Base-by-base conservation (phyloP, 1,284 basidiomycete genomes). In the Apiotrichum siamense region DNA sequence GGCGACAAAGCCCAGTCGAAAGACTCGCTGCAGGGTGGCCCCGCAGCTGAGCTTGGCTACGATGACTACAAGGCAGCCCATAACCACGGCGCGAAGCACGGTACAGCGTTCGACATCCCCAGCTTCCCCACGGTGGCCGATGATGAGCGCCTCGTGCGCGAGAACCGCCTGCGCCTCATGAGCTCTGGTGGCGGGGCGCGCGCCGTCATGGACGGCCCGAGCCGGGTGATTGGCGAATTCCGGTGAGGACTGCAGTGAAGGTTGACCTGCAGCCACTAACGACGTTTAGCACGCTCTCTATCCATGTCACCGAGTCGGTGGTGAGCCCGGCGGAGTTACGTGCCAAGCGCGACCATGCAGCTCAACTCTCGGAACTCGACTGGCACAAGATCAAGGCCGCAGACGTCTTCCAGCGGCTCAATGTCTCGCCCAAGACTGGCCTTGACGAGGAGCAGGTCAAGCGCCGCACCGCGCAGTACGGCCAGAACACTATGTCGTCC, bases 341-440 rank as follows among this genome's bases (percentile, higher is more conserved):
- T 7, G 46, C 49, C 7, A 61, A 60, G 38, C 55, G 59, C 27
- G 52, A 56, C 9, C 53, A 62, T 2, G 61, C 56, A 32, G 64
- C 62, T 43, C 65, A 70, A 44, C 46, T 70, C 10, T 64, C 62
- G 9, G 61, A 63, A 21, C 73, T 83, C 47, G 80, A 82, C 49
- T 83, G 79, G 79, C 82, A 83, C 60, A 75, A 66, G 38, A 66
- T 82, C 17, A 60, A 75, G 2, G 54, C 64, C 15, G 70, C 77
- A 2, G 80, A 81, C n/a, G 75, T 77, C 5, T 72, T 80, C 24
- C 74, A 75, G 48, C 74, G 80, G 17, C 75, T 83, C 42, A 75
- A 75, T 23, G 78, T 78, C 11, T 78, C 76, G 12, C 70, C 69
- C 5, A 74, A 72, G 33, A 62, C 66, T 2, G 82, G 82, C 10